phyloP scores from a whole-genome alignment of 257 asterid species.

The Mitragyna speciosa region DNA sequence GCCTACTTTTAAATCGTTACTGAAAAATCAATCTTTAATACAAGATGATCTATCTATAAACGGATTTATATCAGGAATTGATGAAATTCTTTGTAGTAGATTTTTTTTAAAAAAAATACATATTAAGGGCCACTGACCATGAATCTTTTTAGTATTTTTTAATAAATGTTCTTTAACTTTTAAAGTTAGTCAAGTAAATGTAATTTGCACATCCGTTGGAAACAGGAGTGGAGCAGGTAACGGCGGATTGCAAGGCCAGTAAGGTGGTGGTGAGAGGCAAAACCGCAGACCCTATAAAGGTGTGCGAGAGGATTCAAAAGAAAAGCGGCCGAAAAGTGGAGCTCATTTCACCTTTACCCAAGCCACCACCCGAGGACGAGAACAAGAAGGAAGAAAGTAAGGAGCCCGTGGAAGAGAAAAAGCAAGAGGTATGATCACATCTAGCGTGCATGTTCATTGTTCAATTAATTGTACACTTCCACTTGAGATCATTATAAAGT shows the following conservation, averaged over 20 bases:
- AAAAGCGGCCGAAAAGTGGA: constrained; percentile 67
- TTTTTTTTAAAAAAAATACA: too few relatives aligned
- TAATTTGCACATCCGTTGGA: not conserved
- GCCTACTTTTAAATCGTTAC: not conserved
- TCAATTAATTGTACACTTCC: too few relatives aligned
- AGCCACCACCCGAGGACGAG: constrained; percentile 35
- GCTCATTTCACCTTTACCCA: constrained; percentile 64
- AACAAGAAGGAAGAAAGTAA: constrained; percentile 22
- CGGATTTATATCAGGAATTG: not conserved
- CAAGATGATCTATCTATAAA: not conserved
- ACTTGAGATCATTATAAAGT: too few relatives aligned
- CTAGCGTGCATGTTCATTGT: too few relatives aligned
- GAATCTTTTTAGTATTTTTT: too few relatives aligned
- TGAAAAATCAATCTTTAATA: not conserved
- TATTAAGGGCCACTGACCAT: too few relatives aligned
- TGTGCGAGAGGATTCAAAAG: constrained; percentile 62
- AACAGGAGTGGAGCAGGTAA: constrained; percentile 71
- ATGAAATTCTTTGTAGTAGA: not conserved
- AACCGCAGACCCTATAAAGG: constrained; percentile 62
- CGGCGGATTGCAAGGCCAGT: constrained; percentile 60
- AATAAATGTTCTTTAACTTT: too few relatives aligned
- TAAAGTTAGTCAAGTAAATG: too few relatives aligned
- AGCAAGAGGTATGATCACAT: constrained; percentile 40
- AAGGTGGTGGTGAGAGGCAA: constrained; percentile 88
- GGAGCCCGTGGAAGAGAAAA: constrained; percentile 38